A percentile compares a stretch with the other conserved stretches of the same genome.
Evolutionary conservation across 257 asterid genomes (phyloP).

Genomic region (Salvia hispanica): DNA sequence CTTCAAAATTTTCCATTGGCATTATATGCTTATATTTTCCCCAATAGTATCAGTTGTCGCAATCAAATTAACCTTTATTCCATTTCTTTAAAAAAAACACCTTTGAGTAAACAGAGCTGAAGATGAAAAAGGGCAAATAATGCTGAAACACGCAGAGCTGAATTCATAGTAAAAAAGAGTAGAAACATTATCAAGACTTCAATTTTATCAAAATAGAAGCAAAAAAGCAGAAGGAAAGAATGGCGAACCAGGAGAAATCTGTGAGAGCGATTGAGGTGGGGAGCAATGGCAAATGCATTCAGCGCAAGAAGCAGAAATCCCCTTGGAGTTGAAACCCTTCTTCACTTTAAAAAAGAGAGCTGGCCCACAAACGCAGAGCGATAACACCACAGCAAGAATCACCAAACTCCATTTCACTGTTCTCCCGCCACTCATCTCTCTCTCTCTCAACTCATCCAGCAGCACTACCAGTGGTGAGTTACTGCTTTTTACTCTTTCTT

Average conservation of each 20-base stretch:
- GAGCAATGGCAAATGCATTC: conserved; percentile 79
- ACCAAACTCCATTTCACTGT: conserved; percentile 67
- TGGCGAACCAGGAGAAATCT: conserved; percentile 73
- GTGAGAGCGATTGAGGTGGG: conserved; percentile 71
- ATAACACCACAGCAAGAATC: conserved; percentile 73
- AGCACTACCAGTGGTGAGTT: not conserved
- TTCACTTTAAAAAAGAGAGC: conserved; percentile 71
- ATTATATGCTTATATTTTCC: too few relatives aligned
- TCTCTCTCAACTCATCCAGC: not conserved
- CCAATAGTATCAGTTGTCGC: too few relatives aligned
- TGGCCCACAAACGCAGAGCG: conserved; percentile 89
- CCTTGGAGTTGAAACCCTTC: conserved; percentile 46
- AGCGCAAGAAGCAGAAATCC: conserved; percentile 55
- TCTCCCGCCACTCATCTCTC: conserved; percentile 65
- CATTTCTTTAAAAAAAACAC: too few relatives aligned
- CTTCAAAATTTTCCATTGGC: too few relatives aligned
- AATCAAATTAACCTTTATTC: too few relatives aligned
- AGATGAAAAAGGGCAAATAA: not conserved
- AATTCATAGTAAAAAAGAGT: not conserved
- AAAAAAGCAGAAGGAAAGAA: not conserved
- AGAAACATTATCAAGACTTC: not conserved
- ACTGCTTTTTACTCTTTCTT: not conserved
- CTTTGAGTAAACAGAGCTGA: not conserved
- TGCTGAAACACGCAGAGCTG: not conserved
- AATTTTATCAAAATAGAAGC: not conserved